Evolutionary conservation across 345 rosid genomes (phyloP).

Genomic region (Eucalyptus tenuipes): DNA sequence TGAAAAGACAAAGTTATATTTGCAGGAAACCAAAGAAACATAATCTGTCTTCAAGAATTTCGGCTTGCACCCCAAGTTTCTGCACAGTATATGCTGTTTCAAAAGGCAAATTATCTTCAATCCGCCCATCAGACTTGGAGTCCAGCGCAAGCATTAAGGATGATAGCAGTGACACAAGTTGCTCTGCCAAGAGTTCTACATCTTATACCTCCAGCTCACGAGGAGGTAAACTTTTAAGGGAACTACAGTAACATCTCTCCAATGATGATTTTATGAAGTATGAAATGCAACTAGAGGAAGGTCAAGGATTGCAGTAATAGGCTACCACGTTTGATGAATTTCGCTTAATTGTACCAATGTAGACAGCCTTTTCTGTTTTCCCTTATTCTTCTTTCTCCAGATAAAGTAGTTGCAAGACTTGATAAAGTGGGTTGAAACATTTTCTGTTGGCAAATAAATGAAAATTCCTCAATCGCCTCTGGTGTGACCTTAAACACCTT

Average conservation of each 20-base stretch:
- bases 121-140: slow-evolving; percentile 66
- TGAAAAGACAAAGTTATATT: not conserved
- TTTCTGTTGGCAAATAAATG: not conserved
- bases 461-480: not conserved
- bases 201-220: slow-evolving; percentile 19
- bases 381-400: not conserved
- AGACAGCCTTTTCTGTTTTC: not conserved
- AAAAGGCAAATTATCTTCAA: slow-evolving; percentile 58
- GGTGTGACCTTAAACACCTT: not conserved
- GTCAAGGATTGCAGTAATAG: not conserved
- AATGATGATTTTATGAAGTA: not conserved
- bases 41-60: slow-evolving; percentile 50
- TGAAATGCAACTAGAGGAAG: not conserved
- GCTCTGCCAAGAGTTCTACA: slow-evolving; percentile 26
- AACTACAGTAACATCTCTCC: not conserved
- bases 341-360: not conserved
- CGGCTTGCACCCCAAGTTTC: slow-evolving; percentile 42
- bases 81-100: slow-evolving; percentile 77
- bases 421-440: not conserved
- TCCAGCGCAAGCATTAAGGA: slow-evolving; percentile 30
- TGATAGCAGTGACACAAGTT: slow-evolving; percentile 29
- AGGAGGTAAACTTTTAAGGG: slow-evolving; percentile 23
- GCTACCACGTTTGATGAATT: not conserved
- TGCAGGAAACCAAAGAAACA: slow-evolving; percentile 46
- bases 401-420: not conserved